Evolutionary conservation across 148 eudicot genomes (phyloP).

Genomic region (Chenopodium album): DNA sequence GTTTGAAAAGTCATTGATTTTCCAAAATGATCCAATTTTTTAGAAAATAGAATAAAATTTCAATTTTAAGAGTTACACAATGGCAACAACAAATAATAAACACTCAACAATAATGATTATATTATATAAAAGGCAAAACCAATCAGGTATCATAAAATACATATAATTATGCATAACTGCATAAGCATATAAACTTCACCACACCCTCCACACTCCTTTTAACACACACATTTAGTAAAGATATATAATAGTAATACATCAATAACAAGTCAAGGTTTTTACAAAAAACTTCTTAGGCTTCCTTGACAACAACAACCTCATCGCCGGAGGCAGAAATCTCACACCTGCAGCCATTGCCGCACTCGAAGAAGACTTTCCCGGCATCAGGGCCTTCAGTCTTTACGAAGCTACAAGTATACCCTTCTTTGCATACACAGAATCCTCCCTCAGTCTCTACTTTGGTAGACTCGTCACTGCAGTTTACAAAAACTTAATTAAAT

Average conservation of each 20-base stretch:
- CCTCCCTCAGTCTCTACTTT: constrained; percentile 21
- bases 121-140: too few relatives aligned
- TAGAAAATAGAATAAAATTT: too few relatives aligned
- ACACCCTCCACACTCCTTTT: not conserved
- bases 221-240: not conserved
- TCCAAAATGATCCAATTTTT: too few relatives aligned
- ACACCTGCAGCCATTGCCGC: constrained; percentile 32
- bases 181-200: not conserved
- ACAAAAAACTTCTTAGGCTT: not conserved
- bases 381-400: constrained; percentile 30
- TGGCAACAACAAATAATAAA: too few relatives aligned
- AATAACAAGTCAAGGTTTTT: too few relatives aligned
- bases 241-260: too few relatives aligned
- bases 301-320: constrained; percentile 13
- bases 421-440: constrained; percentile 32
- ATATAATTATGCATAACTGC: not conserved
- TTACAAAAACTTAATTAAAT: too few relatives aligned
- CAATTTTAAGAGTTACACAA: too few relatives aligned
- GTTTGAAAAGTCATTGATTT: too few relatives aligned
- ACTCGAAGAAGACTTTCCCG: constrained; percentile 28
- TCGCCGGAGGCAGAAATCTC: constrained; percentile 24
- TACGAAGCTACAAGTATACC: constrained; percentile 32
- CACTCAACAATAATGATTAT: too few relatives aligned
- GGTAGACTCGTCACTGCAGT: not conserved
- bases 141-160: not conserved